phyloP scores from a whole-genome alignment of 2,329 filamentous ascomycete species.

The Berkeleyomyces rouxiae region DNA sequence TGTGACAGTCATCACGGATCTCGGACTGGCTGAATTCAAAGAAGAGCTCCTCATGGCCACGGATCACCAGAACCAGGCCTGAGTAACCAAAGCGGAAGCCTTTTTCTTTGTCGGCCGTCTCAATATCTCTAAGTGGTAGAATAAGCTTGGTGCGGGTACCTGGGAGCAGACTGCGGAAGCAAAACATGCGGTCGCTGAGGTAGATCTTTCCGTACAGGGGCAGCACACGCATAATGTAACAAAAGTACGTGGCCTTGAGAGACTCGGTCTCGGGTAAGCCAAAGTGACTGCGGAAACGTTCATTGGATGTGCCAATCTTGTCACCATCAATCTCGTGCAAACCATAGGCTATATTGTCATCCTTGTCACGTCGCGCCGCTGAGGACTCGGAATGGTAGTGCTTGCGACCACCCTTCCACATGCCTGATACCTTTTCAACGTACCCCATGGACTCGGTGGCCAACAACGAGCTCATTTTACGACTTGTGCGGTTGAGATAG shows the following conservation, averaged over 20 bases:
- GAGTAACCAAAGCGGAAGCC: conserved; percentile 86
- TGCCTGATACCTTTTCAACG: conserved; percentile 88
- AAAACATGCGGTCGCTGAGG: conserved; percentile 72
- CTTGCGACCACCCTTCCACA: conserved; percentile 82
- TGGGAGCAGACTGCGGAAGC: conserved; percentile 79
- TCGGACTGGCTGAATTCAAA: conserved; percentile 76
- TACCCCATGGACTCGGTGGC: conserved; percentile 92
- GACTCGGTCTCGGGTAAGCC: conserved; percentile 70
- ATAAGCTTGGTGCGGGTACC: conserved; percentile 87
- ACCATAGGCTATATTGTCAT: conserved; percentile 27
- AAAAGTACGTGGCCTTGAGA: conserved; percentile 78
- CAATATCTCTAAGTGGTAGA: conserved; percentile 74
- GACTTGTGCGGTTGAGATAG: conserved; percentile 63
- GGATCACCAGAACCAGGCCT: conserved; percentile 80
- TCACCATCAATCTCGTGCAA: conserved; percentile 27
- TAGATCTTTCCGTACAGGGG: conserved; percentile 96
- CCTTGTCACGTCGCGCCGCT: conserved; percentile 33
- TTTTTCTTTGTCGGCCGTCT: conserved; percentile 88
- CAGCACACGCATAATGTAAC: conserved; percentile 75
- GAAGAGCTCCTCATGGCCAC: conserved; percentile 87
- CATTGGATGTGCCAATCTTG: conserved; percentile 50
- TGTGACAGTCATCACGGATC: conserved; percentile 67
- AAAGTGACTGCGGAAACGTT: conserved; percentile 81
- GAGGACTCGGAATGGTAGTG: conserved; percentile 54
- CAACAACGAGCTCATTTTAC: conserved; percentile 64